Evolutionary conservation across 192 early-diverging fungal genomes (phyloP), one percentile per base, ranked within the genome.

Genomic region (Funneliformis geosporum): DNA sequence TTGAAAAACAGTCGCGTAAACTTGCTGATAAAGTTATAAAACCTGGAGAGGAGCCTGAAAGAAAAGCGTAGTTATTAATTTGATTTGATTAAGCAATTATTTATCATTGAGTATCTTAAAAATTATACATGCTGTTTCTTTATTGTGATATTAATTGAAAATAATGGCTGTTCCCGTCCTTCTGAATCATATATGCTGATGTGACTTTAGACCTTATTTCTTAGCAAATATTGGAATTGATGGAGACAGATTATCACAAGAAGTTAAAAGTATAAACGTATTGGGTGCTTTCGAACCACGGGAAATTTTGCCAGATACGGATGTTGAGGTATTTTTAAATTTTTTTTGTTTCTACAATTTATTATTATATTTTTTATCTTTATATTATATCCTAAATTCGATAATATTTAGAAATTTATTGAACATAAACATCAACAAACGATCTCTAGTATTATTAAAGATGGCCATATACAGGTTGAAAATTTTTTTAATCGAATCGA

Each of bases 1-100:
- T 99, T 69, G 95, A 95, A 79, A 83, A 90, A 16, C 92, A 96
- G 72, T 94, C 96, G 10, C 89, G 93, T 50, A 93, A 92, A 67
- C 87, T 98, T 10, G 87, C 83, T 27, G 75, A 81, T 2, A 84
- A 81, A 61, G 60, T 85, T 39, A 59, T 83, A 27, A 85, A 82
- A 43, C 84, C 84, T 6, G 72, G 82, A 16, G 83, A 85, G 42
- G 39, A 60, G 3, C 73, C 76, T 12, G 83, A 87, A 80, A 86
- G 83, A 69, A 87, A 79, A 82, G 89, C 87, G 89, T 90, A 86
- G 25, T 84, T 70, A 14, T 42, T n/a, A 21, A 14, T 12, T 64
- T 64, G 1, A 11, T 33, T 33, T 39, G 18, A 40, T 68, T 2
- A 33, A n/a, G 23, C 16, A 27, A 61, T 7, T n/a, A 25, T 71